A percentile compares a stretch with the other conserved stretches of the same genome.
These are phyloP conservation scores for Coniophora puteana DNA, from an alignment of 1,284 basidiomycete genomes.

Conservation along the genomic window DNA sequence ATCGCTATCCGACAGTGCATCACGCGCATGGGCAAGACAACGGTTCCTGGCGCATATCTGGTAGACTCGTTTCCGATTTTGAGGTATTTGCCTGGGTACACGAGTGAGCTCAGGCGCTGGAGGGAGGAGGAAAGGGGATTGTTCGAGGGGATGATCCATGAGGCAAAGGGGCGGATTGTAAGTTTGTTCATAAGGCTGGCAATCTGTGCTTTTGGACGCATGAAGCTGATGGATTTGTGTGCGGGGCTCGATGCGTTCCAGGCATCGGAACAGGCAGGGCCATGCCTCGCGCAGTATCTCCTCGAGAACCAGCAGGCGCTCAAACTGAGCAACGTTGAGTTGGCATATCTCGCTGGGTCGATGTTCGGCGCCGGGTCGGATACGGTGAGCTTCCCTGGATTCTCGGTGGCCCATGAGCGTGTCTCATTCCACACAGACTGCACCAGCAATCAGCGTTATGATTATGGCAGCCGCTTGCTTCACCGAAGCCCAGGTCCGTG, in stretches of 20 bases:
- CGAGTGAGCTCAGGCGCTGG: conserved; percentile 47
- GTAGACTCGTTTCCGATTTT: conserved; percentile 59
- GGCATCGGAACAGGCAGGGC: conserved; percentile 39
- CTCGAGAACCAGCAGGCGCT: conserved; percentile 46
- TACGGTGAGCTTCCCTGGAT: conserved; percentile 31
- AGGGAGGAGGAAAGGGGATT: conserved; percentile 48
- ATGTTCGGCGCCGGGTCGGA: conserved; percentile 66
- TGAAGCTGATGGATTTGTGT: conserved; percentile 7
- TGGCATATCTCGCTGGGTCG: conserved; percentile 56
- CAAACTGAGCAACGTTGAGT: conserved; percentile 48
- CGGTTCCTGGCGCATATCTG: conserved; percentile 53
- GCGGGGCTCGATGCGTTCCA: conserved; percentile 19
- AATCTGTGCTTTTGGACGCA: not conserved
- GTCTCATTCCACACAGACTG: conserved; percentile 31
- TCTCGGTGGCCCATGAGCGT: not conserved
- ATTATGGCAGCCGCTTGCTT: conserved; percentile 64
- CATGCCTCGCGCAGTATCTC: conserved; percentile 55
- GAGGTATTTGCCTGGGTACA: conserved; percentile 54
- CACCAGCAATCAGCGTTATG: conserved; percentile 54
- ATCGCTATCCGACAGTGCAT: conserved; percentile 23
- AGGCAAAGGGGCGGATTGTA: conserved; percentile 16
- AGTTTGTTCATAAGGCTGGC: not conserved
- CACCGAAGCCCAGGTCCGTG: conserved; percentile 49
- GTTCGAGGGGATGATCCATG: conserved; percentile 14
- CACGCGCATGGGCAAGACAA: conserved; percentile 38